Evolutionary conservation across 2,329 filamentous ascomycete genomes (phyloP).

Genomic region (Bipolaris victoriae): DNA sequence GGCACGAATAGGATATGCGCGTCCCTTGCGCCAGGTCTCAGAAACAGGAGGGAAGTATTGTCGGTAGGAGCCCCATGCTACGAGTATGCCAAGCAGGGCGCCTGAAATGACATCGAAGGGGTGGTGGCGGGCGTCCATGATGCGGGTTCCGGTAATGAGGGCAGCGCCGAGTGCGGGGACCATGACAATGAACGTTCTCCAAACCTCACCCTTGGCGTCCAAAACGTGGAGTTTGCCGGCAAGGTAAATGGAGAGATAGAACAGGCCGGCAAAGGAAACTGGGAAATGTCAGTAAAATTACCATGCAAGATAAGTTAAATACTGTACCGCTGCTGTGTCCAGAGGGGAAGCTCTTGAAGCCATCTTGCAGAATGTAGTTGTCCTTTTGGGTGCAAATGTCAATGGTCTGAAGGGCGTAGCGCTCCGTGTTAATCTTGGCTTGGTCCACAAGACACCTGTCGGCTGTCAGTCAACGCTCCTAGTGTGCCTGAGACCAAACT

Average conservation of each 20-base stretch:
- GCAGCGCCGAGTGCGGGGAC: conserved; percentile 61
- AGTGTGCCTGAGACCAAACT: conserved; percentile 15
- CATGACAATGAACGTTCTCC: conserved; percentile 63
- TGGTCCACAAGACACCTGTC: conserved; percentile 29
- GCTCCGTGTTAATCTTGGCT: conserved; percentile 10
- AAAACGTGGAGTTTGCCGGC: conserved; percentile 65
- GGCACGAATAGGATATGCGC: conserved; percentile 63
- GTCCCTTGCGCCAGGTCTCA: conserved; percentile 63
- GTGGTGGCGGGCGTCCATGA: conserved; percentile 68
- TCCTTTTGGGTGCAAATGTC: conserved; percentile 60
- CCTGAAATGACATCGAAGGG: conserved; percentile 66
- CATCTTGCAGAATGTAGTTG: conserved; percentile 61
- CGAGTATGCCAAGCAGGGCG: conserved; percentile 59
- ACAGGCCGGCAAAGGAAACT: conserved; percentile 65
- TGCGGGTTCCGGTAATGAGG: conserved; percentile 62
- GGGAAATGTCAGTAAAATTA: conserved; percentile 22
- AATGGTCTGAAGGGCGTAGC: conserved; percentile 29
- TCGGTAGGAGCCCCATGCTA: conserved; percentile 61
- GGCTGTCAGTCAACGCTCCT: not conserved
- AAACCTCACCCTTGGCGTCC: conserved; percentile 66
- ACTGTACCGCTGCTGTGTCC: conserved; percentile 61
- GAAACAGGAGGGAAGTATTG: conserved; percentile 65
- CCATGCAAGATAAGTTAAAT: not conserved
- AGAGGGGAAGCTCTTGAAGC: conserved; percentile 65
- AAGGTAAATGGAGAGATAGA: conserved; percentile 65